Base-by-base conservation (phyloP, 768 basidiomycete species). In the Rhodotorula sphaerocarpa region DNA sequence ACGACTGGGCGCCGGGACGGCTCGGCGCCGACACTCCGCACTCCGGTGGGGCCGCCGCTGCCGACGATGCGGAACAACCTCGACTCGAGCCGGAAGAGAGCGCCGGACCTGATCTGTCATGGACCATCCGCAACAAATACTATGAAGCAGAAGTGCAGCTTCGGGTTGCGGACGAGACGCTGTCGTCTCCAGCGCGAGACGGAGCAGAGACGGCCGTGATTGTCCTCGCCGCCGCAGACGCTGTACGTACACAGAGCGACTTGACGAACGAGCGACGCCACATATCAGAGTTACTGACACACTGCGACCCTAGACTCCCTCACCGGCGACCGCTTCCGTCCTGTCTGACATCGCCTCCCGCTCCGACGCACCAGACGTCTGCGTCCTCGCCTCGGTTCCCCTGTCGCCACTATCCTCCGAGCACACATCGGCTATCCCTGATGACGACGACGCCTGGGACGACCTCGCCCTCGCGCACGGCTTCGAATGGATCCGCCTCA, bases 401-500 rank as follows among this genome's bases (percentile, higher is more conserved):
- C 33, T 25, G 47, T 34, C 2, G 42, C 27, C 27, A 45, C 33
- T n/a, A n/a, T n/a, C n/a, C n/a, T n/a, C 25, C 21, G 15, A 12
- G 10, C 15, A 12, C 7, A 4, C 28, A 7, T 5, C 33, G 25
- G 7, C 20, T 20, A 5, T 30, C 50, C 41, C 41, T 16, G 36
- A 39, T 39, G 28, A 57, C 45, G 50, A 52, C 16, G 42, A 36
- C 16, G 43, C 25, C 3, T 63, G 61, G 61, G 50, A 63, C 34
- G 56, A 57, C 30, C 36, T 63, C 9, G 61, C 61, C 3, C 36
- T 63, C 34, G 34, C 44, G 16, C 30, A 57, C 41, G 56, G 51
- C 11, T 55, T 63, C 51, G 61, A 63, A 43, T 63, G 61, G 61
- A 36, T 63, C 51, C 41, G 57, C 41, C n/a, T 52, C 10, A 12